Percentiles rank a stretch among this genome's conserved stretches.
phyloP scores from a whole-genome alignment of 208 protist genomes.

The Zelonia costaricensis region DNA sequence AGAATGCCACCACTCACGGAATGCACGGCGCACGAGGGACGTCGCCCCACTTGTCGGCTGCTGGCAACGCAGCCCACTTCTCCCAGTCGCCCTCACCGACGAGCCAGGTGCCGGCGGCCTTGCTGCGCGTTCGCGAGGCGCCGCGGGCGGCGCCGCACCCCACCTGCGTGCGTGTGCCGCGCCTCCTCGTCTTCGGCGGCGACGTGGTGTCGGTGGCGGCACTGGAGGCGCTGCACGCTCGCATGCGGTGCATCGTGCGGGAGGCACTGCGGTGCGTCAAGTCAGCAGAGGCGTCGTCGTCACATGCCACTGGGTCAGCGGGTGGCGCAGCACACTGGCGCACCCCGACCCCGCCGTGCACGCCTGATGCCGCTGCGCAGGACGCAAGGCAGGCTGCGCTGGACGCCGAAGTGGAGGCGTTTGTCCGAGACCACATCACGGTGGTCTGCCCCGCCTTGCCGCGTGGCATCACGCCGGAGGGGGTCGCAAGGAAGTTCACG shows the following conservation, averaged over 20 bases:
- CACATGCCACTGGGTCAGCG: too few relatives aligned
- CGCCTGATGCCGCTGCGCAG: neutral
- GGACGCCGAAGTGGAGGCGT: slow-evolving; percentile 12
- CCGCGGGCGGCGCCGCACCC: neutral
- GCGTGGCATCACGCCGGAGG: slow-evolving; percentile 31
- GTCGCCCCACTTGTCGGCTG: too few relatives aligned
- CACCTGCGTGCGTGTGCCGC: slow-evolving; percentile 45
- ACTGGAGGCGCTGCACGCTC: slow-evolving; percentile 70
- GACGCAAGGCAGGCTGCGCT: slow-evolving; percentile 4
- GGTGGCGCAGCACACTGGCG: too few relatives aligned
- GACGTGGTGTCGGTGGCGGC: slow-evolving; percentile 76
- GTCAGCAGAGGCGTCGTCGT: too few relatives aligned
- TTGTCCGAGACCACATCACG: slow-evolving; percentile 59
- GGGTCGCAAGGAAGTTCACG: slow-evolving; percentile 36
- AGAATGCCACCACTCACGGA: too few relatives aligned
- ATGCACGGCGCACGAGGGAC: too few relatives aligned
- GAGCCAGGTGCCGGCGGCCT: too few relatives aligned
- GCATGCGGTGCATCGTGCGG: slow-evolving; percentile 49
- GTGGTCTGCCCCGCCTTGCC: slow-evolving; percentile 81
- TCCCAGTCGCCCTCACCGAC: too few relatives aligned
- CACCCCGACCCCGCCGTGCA: neutral
- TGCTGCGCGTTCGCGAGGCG: slow-evolving; percentile 6
- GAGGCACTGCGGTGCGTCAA: slow-evolving; percentile 16
- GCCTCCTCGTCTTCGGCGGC: slow-evolving; percentile 85
- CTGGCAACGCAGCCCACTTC: too few relatives aligned